Base-by-base conservation (phyloP, 1,284 basidiomycete species). In the Leccinum pachyderme region DNA sequence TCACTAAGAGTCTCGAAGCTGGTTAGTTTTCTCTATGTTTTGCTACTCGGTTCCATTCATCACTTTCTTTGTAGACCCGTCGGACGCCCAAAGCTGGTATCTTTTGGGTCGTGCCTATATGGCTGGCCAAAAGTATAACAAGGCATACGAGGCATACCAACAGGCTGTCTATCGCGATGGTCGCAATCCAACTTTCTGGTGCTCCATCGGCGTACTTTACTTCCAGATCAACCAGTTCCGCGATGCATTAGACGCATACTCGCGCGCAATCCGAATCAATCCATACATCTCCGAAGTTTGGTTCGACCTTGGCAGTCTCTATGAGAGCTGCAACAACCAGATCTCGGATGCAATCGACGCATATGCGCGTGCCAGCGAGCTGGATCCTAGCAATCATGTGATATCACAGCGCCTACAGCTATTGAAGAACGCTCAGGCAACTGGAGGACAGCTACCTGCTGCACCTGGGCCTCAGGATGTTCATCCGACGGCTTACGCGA, bases 141-240 rank as follows among this genome's bases (percentile, higher is more conserved):
- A 98, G 74, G 97, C 97, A 2, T 99, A 99, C 76, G 95, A 99
- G 74, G 95, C 96, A 0, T 99, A 99, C 69, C 96, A 99, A 70
- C 96, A 99, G 73, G 96, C 96, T 5, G 95, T 99, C 25, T 99
- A 99, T 74, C 89, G 95, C 49, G 96, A 99, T 66, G 95, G 96
- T 8, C 93, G 95, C 61, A 99, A 98, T 71, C 97, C 97, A 0
- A 98, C 96, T 0, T 98, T 98, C 76, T 99, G 96, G 97, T 99
- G 97, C 72, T 98, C 95, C 27, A 99, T 99, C 65, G 96, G 97
- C 53, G 96, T 99, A 0, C 82, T 99, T 2, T 99, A 99, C 73
- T 99, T 98, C 81, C 95, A 98, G 72, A 99, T 99, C 78, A 98
- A 96, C 74, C 97, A 99, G 73, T 99, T 93, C 77, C 91, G 95